Conservation (phyloP, 2,329 filamentous ascomycete species). For the Sarocladium oryzae region DNA sequence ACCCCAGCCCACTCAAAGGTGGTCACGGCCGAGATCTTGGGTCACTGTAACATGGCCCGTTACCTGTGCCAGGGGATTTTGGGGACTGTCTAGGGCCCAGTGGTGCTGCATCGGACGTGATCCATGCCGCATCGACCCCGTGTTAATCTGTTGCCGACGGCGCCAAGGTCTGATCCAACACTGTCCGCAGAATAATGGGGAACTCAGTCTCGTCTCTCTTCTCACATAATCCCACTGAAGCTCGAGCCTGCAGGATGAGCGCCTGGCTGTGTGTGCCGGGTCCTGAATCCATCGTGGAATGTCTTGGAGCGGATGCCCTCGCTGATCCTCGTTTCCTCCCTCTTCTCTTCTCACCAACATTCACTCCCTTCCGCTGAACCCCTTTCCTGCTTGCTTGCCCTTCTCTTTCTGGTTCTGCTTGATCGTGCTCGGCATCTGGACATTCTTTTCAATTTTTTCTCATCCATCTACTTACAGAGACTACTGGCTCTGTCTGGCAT, state of each 20-base stretch:
- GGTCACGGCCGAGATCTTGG: constrained; percentile 1
- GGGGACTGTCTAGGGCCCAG: background rate
- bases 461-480: background rate
- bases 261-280: background rate
- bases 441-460: constrained; percentile 3
- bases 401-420: constrained; percentile 15
- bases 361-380: constrained; percentile 13
- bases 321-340: constrained; percentile 11
- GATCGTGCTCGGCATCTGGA: constrained; percentile 6
- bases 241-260: background rate
- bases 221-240: constrained; percentile 4
- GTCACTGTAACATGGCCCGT: background rate
- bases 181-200: background rate
- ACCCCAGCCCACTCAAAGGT: background rate
- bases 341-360: constrained; percentile 10
- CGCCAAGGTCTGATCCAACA: constrained; percentile 1
- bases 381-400: constrained; percentile 11
- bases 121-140: constrained; percentile 4
- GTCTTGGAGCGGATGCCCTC: constrained; percentile 10
- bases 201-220: background rate
- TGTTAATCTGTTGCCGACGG: constrained; percentile 3
- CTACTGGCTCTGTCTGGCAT: constrained; percentile 2
- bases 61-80: background rate
- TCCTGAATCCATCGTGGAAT: background rate
- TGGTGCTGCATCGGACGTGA: background rate